Evolutionary conservation across 768 basidiomycete genomes (phyloP).

Genomic region (Dendrothele bispora): DNA sequence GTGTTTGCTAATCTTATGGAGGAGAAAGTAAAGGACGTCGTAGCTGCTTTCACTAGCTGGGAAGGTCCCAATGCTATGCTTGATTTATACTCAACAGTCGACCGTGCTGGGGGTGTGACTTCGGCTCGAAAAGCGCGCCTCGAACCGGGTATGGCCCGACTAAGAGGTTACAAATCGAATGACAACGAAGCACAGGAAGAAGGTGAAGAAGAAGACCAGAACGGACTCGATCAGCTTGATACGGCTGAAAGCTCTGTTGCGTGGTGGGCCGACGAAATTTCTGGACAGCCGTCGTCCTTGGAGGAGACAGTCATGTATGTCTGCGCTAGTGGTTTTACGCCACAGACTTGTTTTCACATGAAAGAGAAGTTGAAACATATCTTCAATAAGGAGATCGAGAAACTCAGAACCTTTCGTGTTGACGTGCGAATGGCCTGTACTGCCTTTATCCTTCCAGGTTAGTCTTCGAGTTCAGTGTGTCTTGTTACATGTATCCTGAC

Average conservation of each 20-base stretch:
- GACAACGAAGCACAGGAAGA: slow-evolving; percentile 44
- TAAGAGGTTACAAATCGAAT: slow-evolving; percentile 40
- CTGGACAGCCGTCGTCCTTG: slow-evolving; percentile 59
- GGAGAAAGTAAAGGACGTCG: slow-evolving; percentile 30
- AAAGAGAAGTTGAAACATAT: slow-evolving; percentile 53
- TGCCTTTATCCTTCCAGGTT: slow-evolving; percentile 65
- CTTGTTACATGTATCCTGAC: background rate
- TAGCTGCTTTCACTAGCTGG: slow-evolving; percentile 45
- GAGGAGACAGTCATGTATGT: slow-evolving; percentile 63
- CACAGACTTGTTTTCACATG: slow-evolving; percentile 46
- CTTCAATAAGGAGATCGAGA: slow-evolving; percentile 42
- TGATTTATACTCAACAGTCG: slow-evolving; percentile 39
- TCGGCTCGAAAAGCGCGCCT: slow-evolving; percentile 30
- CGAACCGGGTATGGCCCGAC: slow-evolving; percentile 39
- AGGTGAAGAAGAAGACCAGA: slow-evolving; percentile 41
- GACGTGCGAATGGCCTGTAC: slow-evolving; percentile 56
- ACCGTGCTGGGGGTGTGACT: slow-evolving; percentile 41
- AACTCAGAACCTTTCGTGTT: slow-evolving; percentile 44
- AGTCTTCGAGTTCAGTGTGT: slow-evolving; percentile 1
- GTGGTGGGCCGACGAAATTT: slow-evolving; percentile 70
- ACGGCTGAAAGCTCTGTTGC: slow-evolving; percentile 48
- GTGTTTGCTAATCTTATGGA: slow-evolving; percentile 42
- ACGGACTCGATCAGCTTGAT: slow-evolving; percentile 25
- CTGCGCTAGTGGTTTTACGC: slow-evolving; percentile 60
- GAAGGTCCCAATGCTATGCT: slow-evolving; percentile 40